phyloP scores from a whole-genome alignment of 2,329 filamentous ascomycete genomes.

The Aspergillus sp. region DNA sequence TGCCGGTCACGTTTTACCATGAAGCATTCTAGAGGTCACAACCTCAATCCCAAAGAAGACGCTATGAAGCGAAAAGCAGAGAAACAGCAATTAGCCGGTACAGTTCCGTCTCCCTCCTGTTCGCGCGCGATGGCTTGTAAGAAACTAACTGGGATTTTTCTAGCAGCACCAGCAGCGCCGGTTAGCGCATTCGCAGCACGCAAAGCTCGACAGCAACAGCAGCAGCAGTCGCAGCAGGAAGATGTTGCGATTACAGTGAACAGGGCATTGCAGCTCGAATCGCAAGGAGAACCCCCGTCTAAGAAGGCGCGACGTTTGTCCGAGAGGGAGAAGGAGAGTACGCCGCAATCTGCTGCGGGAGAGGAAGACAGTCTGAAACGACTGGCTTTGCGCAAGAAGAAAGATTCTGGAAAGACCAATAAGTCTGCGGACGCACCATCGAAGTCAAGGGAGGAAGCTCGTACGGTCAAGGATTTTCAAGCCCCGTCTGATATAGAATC shows the following conservation, averaged over 20 bases:
- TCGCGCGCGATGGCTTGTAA: background rate
- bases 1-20: background rate
- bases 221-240: slow-evolving; percentile 21
- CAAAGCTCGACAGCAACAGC: slow-evolving; percentile 33
- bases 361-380: slow-evolving; percentile 13
- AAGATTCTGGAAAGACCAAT: slow-evolving; percentile 4
- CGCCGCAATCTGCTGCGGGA: slow-evolving; percentile 6
- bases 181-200: slow-evolving; percentile 39
- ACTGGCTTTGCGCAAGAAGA: slow-evolving; percentile 14
- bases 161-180: slow-evolving; percentile 27
- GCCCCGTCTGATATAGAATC: slow-evolving; percentile 13
- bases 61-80: slow-evolving; percentile 35
- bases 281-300: slow-evolving; percentile 24
- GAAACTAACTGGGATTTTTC: slow-evolving; percentile 7
- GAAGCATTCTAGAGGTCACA: background rate
- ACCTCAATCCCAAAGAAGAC: background rate
- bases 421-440: slow-evolving; percentile 6
- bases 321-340: slow-evolving; percentile 10
- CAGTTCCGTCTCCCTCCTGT: background rate
- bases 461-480: background rate
- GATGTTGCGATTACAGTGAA: slow-evolving; percentile 15
- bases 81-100: slow-evolving; percentile 30
- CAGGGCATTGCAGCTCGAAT: slow-evolving; percentile 12
- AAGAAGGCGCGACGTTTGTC: slow-evolving; percentile 28
- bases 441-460: background rate